Conservation (phyloP, 2,329 filamentous ascomycete species). For the Sporothrix globosa region DNA sequence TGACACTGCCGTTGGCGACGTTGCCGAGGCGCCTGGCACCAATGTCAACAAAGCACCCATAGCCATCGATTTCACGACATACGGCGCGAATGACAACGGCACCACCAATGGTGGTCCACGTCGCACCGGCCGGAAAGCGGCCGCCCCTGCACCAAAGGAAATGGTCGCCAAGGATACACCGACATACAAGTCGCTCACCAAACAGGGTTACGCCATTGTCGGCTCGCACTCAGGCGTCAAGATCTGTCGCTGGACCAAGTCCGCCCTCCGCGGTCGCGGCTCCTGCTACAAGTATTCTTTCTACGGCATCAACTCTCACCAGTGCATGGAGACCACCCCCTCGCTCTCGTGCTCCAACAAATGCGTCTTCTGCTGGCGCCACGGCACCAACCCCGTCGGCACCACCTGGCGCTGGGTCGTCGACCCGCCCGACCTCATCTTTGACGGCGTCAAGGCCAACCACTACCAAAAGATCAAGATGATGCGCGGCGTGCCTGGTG, state of each 20-base stretch:
- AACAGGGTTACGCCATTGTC: constrained; percentile 94
- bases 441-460: constrained; percentile 83
- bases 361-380: constrained; percentile 98
- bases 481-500: constrained; percentile 90
- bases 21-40: constrained; percentile 13
- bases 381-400: constrained; percentile 94
- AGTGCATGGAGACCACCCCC: constrained; percentile 97
- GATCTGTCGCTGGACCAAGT: constrained; percentile 98
- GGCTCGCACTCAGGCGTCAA: constrained; percentile 96
- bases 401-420: constrained; percentile 97
- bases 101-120: constrained; percentile 46
- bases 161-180: constrained; percentile 94
- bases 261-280: constrained; percentile 85
- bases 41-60: constrained; percentile 53
- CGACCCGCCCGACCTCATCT: constrained; percentile 86
- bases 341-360: constrained; percentile 97
- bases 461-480: constrained; percentile 99
- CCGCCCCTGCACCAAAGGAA: constrained; percentile 66
- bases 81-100: constrained; percentile 45
- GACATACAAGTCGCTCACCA: constrained; percentile 85
- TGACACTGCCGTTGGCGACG: constrained; percentile 34
- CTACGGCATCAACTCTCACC: constrained; percentile 93
- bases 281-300: constrained; percentile 98
- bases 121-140: constrained; percentile 40
- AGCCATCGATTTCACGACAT: constrained; percentile 85